Percentiles rank a stretch among this genome's conserved stretches.
Conservation (phyloP, 1,284 basidiomycete species). For the Flammula alnicola region DNA sequence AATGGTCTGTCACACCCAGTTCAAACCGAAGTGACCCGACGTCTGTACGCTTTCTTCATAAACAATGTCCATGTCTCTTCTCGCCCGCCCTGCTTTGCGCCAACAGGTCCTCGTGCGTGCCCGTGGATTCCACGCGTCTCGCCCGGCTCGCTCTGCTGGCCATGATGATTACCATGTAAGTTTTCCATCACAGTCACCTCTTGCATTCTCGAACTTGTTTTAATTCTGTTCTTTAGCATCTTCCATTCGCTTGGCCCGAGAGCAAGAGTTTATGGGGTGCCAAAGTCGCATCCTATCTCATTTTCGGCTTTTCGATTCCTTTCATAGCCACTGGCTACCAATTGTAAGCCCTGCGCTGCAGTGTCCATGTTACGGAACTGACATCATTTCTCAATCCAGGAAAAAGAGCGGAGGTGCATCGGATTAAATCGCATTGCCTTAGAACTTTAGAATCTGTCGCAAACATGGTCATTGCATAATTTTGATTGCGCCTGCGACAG, state of each 20-base stretch:
- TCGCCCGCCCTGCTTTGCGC: conserved; percentile 46
- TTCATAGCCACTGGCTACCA: conserved; percentile 66
- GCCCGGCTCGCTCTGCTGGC: conserved; percentile 42
- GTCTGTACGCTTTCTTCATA: background rate
- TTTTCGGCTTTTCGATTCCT: conserved; percentile 67
- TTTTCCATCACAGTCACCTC: conserved; percentile 1
- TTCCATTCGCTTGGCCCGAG: conserved; percentile 68
- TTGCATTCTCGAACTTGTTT: conserved; percentile 4
- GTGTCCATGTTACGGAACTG: conserved; percentile 7
- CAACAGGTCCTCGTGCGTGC: conserved; percentile 40
- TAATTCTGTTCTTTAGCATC: conserved; percentile 58
- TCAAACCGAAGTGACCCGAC: conserved; percentile 19
- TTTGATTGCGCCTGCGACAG: too few relatives aligned
- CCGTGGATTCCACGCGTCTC: conserved; percentile 42
- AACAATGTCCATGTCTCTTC: conserved; percentile 29
- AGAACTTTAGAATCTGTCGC: conserved; percentile 4
- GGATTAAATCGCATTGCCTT: conserved; percentile 5
- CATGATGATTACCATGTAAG: conserved; percentile 68
- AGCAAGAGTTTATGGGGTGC: conserved; percentile 61
- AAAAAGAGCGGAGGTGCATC: conserved; percentile 36
- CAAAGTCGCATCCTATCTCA: conserved; percentile 61
- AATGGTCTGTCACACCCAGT: background rate
- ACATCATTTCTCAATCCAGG: conserved; percentile 29
- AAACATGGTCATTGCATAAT: too few relatives aligned
- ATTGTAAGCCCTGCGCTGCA: conserved; percentile 51